A percentile compares a stretch with the other conserved stretches of the same genome.
Evolutionary conservation across 106 monocot genomes (phyloP).

Genomic region (Vanilla planifolia): DNA sequence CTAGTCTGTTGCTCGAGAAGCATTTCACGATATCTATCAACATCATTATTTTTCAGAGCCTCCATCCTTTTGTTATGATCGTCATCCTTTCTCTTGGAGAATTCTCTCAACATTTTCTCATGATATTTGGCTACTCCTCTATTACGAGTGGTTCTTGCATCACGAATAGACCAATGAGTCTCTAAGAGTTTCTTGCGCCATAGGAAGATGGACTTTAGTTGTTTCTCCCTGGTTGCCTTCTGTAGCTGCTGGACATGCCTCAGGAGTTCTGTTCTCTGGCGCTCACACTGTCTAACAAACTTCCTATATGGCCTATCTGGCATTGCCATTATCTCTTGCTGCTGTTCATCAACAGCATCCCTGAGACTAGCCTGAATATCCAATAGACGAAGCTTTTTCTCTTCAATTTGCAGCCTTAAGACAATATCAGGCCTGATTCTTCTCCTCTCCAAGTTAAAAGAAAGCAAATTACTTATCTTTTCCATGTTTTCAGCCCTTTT

Average conservation of each 20-base stretch:
- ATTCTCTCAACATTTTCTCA: slow-evolving; percentile 87
- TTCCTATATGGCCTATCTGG: slow-evolving; percentile 79
- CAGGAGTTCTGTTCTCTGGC: slow-evolving; percentile 61
- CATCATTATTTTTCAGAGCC: slow-evolving; percentile 97
- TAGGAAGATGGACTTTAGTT: slow-evolving; percentile 79
- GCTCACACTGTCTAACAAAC: slow-evolving; percentile 85
- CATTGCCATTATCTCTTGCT: slow-evolving; percentile 97
- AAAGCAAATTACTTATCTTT: slow-evolving; percentile 69
- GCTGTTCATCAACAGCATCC: slow-evolving; percentile 79
- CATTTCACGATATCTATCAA: slow-evolving; percentile 92
- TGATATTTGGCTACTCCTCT: slow-evolving; percentile 93
- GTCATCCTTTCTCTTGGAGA: slow-evolving; percentile 87
- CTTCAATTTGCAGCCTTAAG: slow-evolving; percentile 80
- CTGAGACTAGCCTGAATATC: slow-evolving; percentile 80
- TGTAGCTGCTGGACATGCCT: slow-evolving; percentile 89
- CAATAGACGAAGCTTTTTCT: slow-evolving; percentile 80
- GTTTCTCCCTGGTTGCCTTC: slow-evolving; percentile 64
- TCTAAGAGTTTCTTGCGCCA: slow-evolving; percentile 98
- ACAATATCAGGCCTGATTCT: slow-evolving; percentile 87
- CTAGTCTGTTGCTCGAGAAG: slow-evolving; percentile 86
- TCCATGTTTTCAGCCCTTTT: slow-evolving; percentile 65
- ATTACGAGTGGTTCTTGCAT: slow-evolving; percentile 82
- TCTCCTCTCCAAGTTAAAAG: slow-evolving; percentile 74
- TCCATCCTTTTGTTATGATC: slow-evolving; percentile 91
- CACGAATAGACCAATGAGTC: slow-evolving; percentile 92